Base-by-base conservation (phyloP, 2,329 filamentous ascomycete genomes). In the Exophiala spinifera region DNA sequence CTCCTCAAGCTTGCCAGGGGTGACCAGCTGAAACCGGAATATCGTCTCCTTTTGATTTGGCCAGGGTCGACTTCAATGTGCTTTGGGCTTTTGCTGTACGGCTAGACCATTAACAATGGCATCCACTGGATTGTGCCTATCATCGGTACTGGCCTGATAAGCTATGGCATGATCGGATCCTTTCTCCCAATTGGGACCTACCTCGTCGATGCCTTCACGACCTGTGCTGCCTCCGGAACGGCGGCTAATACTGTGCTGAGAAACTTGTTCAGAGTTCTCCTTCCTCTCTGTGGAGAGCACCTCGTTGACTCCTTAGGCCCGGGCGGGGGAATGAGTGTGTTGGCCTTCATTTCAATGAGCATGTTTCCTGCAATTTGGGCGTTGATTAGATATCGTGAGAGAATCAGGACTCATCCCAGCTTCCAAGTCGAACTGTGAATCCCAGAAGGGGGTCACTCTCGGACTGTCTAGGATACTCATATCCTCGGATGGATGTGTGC, bases 241-340 rank as follows among this genome's bases (percentile, higher is more conserved):
- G 85, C 86, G 0, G 84, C 84, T 1, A 85, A 79, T 59, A 85
- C 84, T 0, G 77, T 87, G 2, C 66, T 86, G 4, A 70, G 83
- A 25, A 75, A 71, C 37, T 46, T 70, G 19, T 46, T 82, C 11
- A 83, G 81, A 13, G 81, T 79, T 2, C 67, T 84, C 37, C 68
- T 87, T 0, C 85, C 84, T 0, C 70, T 86, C 11, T 76, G 76
- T 1, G 82, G 80, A 0, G 70, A 79, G 15, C 63, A 69, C 42
- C 82, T 88, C 80, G 87, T 85, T 62, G 68, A 75, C n/a, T 71
- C 67, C 2, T 65, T 86, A 1, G 83, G 83, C 0, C 63, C 83
- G 2, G 83, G 28, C 6, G 8, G 28, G 28, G 28, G 28, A 8
- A 31, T 10, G 8, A 31, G 7, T 6, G 8, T 31, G 28, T 10